A percentile compares a stretch with the other conserved stretches of the same genome.
Conservation (phyloP, 1,139 yeast genomes). For the Debaryomyces sp. region DNA sequence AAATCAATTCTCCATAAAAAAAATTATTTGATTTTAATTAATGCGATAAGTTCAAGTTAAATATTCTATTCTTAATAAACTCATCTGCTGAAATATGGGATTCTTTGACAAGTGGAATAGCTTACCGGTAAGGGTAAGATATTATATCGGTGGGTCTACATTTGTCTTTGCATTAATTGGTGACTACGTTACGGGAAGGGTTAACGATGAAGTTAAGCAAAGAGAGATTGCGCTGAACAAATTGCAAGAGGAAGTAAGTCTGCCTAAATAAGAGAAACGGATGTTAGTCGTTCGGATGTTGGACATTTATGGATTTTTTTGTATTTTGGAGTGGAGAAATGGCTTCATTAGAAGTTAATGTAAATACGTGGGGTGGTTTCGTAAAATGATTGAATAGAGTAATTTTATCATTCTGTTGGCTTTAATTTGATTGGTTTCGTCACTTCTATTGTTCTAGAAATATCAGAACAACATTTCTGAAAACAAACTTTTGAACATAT, state of each 20-base stretch:
- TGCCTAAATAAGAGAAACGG: background rate
- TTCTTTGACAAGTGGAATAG: constrained; percentile 50
- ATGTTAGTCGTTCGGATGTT: background rate
- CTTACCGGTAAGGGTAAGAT: constrained; percentile 52
- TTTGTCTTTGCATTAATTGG: constrained; percentile 54
- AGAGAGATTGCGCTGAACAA: constrained; percentile 17
- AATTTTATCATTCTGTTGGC: background rate
- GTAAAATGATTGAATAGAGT: background rate
- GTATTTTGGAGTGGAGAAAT: background rate
- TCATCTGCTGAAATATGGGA: constrained; percentile 25
- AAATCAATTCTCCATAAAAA: background rate
- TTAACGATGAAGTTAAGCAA: constrained; percentile 44
- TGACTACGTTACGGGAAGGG: constrained; percentile 49
- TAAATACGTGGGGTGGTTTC: background rate
- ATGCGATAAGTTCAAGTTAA: background rate
- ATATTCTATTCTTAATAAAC: background rate
- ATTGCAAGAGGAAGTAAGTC: background rate
- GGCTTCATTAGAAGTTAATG: background rate
- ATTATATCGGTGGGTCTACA: constrained; percentile 58
- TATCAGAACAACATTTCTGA: background rate
- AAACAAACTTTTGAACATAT: background rate
- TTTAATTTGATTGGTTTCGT: background rate
- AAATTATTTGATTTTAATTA: background rate
- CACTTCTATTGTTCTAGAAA: background rate
- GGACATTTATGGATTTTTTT: background rate